Conservation (phyloP, 2,329 filamentous ascomycete genomes). For the Huntiella abstrusa region DNA sequence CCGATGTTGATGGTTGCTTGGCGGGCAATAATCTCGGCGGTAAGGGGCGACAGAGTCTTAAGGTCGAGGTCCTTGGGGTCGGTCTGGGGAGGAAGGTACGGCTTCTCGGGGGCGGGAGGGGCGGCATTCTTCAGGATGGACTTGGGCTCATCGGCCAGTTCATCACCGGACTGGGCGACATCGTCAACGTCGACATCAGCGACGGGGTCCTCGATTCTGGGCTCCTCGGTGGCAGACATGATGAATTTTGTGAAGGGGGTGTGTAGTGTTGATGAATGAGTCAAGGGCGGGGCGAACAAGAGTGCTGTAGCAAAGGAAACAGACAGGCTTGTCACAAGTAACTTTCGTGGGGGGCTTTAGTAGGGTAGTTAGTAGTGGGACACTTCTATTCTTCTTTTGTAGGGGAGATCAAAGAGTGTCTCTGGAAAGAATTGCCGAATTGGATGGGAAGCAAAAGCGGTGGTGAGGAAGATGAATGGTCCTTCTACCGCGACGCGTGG, state of each 20-base stretch:
- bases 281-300: constrained; percentile 10
- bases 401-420: background rate
- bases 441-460: background rate
- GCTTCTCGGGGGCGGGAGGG: constrained; percentile 31
- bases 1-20: constrained; percentile 99
- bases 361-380: background rate
- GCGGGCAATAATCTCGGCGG: constrained; percentile 89
- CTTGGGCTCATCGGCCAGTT: constrained; percentile 44
- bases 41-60: constrained; percentile 60
- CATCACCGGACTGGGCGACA: constrained; percentile 37
- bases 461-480: background rate
- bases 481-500: constrained; percentile 7
- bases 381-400: background rate
- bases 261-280: constrained; percentile 7
- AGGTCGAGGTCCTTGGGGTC: constrained; percentile 81
- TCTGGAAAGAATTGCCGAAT: background rate
- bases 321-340: constrained; percentile 4
- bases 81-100: constrained; percentile 63
- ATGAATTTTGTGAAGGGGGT: constrained; percentile 11
- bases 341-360: background rate
- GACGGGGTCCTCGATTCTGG: constrained; percentile 50
- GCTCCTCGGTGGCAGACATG: constrained; percentile 36
- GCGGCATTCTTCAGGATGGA: constrained; percentile 57
- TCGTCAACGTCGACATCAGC: constrained; percentile 30
- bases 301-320: background rate